These are phyloP conservation scores for Prunus mume DNA, from an alignment of 306 rosid genomes.

Conservation along the genomic window DNA sequence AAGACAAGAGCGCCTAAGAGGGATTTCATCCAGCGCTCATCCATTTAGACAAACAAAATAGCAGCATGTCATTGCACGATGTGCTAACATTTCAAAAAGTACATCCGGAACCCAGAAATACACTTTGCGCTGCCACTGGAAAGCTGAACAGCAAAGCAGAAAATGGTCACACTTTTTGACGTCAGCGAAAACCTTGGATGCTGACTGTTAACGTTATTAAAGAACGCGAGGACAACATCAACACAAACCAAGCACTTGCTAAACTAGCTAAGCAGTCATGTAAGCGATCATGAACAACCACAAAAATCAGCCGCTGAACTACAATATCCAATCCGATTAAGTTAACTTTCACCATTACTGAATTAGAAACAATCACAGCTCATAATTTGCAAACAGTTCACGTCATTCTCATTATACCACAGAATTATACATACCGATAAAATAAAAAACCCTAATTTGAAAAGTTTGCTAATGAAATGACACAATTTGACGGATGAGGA, in stretches of 20 bases:
- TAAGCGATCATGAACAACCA: neutral
- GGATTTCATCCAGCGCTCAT: neutral
- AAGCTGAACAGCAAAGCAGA: neutral
- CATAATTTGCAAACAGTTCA: neutral
- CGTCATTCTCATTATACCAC: neutral
- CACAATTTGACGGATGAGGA: neutral
- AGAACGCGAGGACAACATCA: neutral
- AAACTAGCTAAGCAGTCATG: neutral
- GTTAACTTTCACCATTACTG: neutral
- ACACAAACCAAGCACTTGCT: neutral
- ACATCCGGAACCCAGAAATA: neutral
- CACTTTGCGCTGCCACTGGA: neutral
- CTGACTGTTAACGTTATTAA: neutral
- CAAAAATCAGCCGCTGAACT: neutral
- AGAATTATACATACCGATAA: neutral
- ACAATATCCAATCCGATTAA: neutral
- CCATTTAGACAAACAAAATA: neutral
- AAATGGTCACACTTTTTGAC: neutral
- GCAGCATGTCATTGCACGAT: neutral
- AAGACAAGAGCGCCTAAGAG: neutral
- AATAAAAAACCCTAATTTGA: conserved; percentile 15
- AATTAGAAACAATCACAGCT: neutral
- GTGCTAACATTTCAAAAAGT: neutral
- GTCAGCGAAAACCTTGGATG: neutral
- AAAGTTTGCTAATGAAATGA: neutral